Percentiles rank a stretch among this genome's conserved stretches.
phyloP scores from a whole-genome alignment of 495 filamentous ascomycete genomes.

The Tricharina praecox region DNA sequence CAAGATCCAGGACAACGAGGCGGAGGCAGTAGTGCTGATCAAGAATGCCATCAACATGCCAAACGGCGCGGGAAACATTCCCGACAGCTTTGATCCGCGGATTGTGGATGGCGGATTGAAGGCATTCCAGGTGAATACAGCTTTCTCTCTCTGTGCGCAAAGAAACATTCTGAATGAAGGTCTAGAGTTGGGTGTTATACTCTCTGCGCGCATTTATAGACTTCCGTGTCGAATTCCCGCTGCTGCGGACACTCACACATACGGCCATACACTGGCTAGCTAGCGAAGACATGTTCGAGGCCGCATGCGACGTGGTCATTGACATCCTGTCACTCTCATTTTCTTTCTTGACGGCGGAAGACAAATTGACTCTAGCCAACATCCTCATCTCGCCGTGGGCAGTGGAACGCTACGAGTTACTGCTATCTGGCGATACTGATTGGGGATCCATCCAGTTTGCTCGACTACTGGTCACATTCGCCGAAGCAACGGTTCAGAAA shows the following conservation, averaged over 20 bases:
- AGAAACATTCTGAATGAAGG: no score
- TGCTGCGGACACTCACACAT: constrained; percentile 39
- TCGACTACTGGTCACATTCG: constrained; percentile 52
- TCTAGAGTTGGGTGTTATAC: constrained; percentile 51
- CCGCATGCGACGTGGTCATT: constrained; percentile 44
- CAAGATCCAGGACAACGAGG: constrained; percentile 34
- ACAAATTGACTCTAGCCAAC: constrained; percentile 38
- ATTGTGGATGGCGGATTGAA: constrained; percentile 36
- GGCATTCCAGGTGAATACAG: constrained; percentile 49
- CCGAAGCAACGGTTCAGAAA: constrained; percentile 40
- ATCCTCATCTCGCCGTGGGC: constrained; percentile 43
- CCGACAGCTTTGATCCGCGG: not conserved
- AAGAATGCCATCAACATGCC: constrained; percentile 30
- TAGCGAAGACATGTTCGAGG: constrained; percentile 37
- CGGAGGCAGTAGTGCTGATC: constrained; percentile 36
- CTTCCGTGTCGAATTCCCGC: constrained; percentile 35
- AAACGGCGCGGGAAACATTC: constrained; percentile 7
- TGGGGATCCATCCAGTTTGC: constrained; percentile 51
- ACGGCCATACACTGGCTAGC: constrained; percentile 41
- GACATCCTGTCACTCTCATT: constrained; percentile 49
- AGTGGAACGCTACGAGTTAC: constrained; percentile 33
- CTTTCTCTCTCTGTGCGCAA: no score
- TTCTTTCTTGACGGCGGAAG: constrained; percentile 39
- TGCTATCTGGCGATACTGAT: constrained; percentile 44
- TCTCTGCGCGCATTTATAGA: constrained; percentile 42